Evolutionary conservation across 371 early-diverging fungal genomes (phyloP).

Genomic region (Mortierella sp.): DNA sequence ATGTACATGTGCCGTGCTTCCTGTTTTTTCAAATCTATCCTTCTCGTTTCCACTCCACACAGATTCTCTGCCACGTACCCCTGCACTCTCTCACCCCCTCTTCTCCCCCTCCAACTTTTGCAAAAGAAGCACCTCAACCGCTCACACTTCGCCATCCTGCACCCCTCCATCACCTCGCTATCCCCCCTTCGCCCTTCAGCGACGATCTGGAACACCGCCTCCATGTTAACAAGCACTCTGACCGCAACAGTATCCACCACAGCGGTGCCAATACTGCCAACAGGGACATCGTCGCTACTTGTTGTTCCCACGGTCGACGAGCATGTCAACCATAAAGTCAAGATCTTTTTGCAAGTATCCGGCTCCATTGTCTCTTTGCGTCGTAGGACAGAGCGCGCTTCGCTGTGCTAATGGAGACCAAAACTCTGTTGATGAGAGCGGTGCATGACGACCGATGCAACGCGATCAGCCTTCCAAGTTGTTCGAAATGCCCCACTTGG

Average conservation of each 20-base stretch:
- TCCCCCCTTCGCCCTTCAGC: neutral
- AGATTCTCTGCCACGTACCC: neutral
- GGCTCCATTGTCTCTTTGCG: no score
- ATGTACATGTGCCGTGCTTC: no score
- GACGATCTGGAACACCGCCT: no score
- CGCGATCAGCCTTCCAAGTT: no score
- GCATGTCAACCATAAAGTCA: conserved; percentile 46
- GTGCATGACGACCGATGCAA: no score
- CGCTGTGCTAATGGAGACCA: no score
- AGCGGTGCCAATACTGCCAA: neutral
- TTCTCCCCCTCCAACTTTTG: neutral
- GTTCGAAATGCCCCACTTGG: no score
- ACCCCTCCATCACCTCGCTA: neutral
- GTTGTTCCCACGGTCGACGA: neutral
- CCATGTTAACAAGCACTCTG: no score
- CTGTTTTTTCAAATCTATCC: neutral
- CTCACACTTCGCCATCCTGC: no score
- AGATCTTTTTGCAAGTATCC: conserved; percentile 41
- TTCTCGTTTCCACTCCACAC: neutral
- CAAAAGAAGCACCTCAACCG: no score
- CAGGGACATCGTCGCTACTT: neutral
- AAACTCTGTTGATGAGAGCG: no score
- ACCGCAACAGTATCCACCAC: neutral
- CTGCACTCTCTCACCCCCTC: neutral
- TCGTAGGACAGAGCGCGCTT: no score